Evolutionary conservation across 352 stramenopile genomes (phyloP).

Genomic region (Thraustotheca clavata): DNA sequence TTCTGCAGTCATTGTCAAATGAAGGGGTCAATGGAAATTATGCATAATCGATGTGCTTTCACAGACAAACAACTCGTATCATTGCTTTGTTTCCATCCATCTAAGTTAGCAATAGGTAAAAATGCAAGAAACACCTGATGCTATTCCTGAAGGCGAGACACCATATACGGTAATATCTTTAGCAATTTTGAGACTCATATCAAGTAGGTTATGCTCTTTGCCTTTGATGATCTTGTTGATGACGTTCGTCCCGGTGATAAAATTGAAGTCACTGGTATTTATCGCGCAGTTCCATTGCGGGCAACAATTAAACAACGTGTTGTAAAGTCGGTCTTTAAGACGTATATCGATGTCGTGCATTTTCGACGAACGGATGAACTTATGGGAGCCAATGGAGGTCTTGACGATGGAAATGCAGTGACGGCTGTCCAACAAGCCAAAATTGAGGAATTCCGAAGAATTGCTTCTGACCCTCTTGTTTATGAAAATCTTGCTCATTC

Average conservation of each 20-base stretch:
- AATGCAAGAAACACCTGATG: conserved; percentile 96
- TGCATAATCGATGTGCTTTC: conserved; percentile 97
- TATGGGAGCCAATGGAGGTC: conserved; percentile 23
- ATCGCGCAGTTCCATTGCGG: conserved; percentile 91
- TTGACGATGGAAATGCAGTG: conserved; percentile 18
- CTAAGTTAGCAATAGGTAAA: conserved; percentile 49
- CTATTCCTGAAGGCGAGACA: conserved; percentile 98
- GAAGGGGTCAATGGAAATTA: conserved; percentile 91
- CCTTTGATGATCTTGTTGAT: conserved; percentile 98
- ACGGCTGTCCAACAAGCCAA: conserved; percentile 26
- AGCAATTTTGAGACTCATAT: not conserved
- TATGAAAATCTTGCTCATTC: conserved; percentile 79
- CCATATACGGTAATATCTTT: conserved; percentile 87
- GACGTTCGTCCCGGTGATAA: conserved; percentile 95
- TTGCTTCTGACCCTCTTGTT: conserved; percentile 66
- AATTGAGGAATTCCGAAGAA: conserved; percentile 57
- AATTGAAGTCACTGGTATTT: conserved; percentile 95
- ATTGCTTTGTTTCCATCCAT: not conserved
- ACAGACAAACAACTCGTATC: conserved; percentile 95
- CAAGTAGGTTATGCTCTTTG: conserved; percentile 88
- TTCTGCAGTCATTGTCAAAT: conserved; percentile 84
- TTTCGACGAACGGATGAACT: conserved; percentile 89
- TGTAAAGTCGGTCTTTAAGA: conserved; percentile 97
- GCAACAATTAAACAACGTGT: conserved; percentile 91
- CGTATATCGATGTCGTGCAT: conserved; percentile 98